Evolutionary conservation across 2,329 filamentous ascomycete genomes (phyloP).

Genomic region (Nakataea oryzae): DNA sequence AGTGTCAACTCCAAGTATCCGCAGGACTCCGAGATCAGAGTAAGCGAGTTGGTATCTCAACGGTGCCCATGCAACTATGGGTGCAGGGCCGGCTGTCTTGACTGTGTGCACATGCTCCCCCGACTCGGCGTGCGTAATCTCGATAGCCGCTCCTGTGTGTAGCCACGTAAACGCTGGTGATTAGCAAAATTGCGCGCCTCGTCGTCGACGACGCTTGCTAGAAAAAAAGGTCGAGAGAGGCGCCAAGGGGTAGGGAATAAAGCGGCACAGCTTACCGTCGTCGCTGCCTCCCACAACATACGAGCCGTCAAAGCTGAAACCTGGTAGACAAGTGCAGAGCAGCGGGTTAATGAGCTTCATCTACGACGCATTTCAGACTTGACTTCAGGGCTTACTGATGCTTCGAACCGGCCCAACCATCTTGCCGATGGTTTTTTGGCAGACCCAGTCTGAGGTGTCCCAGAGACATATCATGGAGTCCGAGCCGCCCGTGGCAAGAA

Average conservation of each 20-base stretch:
- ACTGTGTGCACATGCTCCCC: conserved; percentile 64
- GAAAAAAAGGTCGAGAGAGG: too few species aligned
- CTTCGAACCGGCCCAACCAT: conserved; percentile 62
- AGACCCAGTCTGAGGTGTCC: conserved; percentile 71
- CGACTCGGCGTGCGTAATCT: conserved; percentile 63
- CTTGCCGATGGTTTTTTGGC: conserved; percentile 57
- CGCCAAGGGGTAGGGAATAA: background rate
- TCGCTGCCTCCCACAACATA: conserved; percentile 67
- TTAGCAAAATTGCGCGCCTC: background rate
- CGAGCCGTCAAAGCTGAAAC: conserved; percentile 70
- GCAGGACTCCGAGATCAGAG: conserved; percentile 56
- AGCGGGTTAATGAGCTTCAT: conserved; percentile 9
- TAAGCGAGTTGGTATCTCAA: conserved; percentile 66
- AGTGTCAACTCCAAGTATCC: conserved; percentile 53
- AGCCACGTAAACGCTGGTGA: conserved; percentile 2
- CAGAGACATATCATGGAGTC: conserved; percentile 69
- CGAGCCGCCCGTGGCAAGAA: conserved; percentile 63
- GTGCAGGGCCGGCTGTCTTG: conserved; percentile 54
- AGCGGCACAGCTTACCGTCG: conserved; percentile 38
- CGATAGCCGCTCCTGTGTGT: conserved; percentile 44
- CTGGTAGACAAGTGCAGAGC: conserved; percentile 21
- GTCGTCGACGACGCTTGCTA: background rate
- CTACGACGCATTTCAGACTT: background rate
- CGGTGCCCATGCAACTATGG: conserved; percentile 67
- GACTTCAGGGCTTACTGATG: conserved; percentile 39